Evolutionary conservation across 2,329 filamentous ascomycete species (phyloP), one percentile per base, ranked within the genome.

Genomic region (Cercospora brassicicola): DNA sequence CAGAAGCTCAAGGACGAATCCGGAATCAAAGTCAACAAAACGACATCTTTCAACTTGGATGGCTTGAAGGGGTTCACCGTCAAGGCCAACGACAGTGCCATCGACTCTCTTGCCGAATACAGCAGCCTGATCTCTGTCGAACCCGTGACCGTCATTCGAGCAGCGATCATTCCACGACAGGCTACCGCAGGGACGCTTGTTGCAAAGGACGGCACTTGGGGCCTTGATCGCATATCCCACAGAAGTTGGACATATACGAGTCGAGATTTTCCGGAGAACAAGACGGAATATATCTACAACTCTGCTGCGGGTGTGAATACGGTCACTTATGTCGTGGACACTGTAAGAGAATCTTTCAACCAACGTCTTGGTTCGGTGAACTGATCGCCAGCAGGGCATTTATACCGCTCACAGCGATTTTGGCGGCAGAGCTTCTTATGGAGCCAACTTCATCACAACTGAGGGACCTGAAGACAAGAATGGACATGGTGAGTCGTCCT

Each of bases 401-500:
- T 67, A 72, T 60, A 71, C 69, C 51, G 68, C 66, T 11, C 75
- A 76, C 66, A 67, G 45, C 67, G 74, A 81, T 59, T 82, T 80
- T 48, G 77, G 73, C 36, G 78, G 77, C 3, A 76, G 80, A 66
- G 81, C 79, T 10, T 73, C 45, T 5, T 60, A 59, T 26, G 71
- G 68, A 11, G 66, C 66, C 60, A 72, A 69, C 57, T 71, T 68
- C 42, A 76, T 73, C 66, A 76, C 76, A 45, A 77, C 72, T 8
- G 80, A 81, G 67, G 65, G 66, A n/a, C 74, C 78, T 64, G 77
- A 76, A 23, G 80, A 81, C 69, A 81, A 85, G 69, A 86, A 89
- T 73, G 88, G 88, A 9, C 88, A 90, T 78, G 88, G 88, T 55
- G 87, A 81, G 65, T 88, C 8, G 11, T 36, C 18, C 8, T 13